A percentile compares a stretch with the other conserved stretches of the same genome.
Conservation (phyloP, 192 early-diverging fungal genomes). For the Entrophospora sp. region DNA sequence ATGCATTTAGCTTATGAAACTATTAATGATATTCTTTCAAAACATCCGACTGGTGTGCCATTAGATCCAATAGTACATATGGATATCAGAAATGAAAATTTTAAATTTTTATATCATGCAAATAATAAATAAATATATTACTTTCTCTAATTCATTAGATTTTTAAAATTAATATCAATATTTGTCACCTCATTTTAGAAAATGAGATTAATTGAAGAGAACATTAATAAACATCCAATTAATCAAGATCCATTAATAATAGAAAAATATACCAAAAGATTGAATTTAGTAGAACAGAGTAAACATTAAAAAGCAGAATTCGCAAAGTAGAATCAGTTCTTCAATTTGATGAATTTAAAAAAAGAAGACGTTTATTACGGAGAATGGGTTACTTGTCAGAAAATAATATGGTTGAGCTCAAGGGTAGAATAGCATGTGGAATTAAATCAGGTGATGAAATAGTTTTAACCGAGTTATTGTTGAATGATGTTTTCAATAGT, state of each 20-base stretch:
- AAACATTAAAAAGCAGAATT: conserved; percentile 58
- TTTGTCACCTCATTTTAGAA: neutral
- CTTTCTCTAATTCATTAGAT: no score
- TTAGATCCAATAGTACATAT: conserved; percentile 88
- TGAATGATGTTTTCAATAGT: conserved; percentile 87
- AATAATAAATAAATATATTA: no score
- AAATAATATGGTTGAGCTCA: conserved; percentile 81
- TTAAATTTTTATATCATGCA: no score
- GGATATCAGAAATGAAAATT: conserved; percentile 70
- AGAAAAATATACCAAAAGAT: conserved; percentile 51
- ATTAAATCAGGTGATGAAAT: conserved; percentile 86
- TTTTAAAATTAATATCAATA: neutral
- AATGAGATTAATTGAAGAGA: conserved; percentile 12
- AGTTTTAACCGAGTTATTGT: conserved; percentile 86
- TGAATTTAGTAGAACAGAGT: conserved; percentile 44
- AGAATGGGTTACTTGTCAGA: conserved; percentile 65
- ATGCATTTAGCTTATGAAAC: conserved; percentile 54
- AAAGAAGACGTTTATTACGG: conserved; percentile 74
- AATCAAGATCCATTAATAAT: conserved; percentile 42
- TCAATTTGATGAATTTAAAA: conserved; percentile 83
- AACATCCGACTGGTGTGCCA: conserved; percentile 69
- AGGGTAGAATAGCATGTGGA: conserved; percentile 93
- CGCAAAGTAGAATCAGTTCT: conserved; percentile 63
- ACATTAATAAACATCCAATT: conserved; percentile 57
- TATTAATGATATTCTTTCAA: conserved; percentile 59